Evolutionary conservation across 805 yeast species (phyloP).

Genomic region (Dipodascus geniculatus): DNA sequence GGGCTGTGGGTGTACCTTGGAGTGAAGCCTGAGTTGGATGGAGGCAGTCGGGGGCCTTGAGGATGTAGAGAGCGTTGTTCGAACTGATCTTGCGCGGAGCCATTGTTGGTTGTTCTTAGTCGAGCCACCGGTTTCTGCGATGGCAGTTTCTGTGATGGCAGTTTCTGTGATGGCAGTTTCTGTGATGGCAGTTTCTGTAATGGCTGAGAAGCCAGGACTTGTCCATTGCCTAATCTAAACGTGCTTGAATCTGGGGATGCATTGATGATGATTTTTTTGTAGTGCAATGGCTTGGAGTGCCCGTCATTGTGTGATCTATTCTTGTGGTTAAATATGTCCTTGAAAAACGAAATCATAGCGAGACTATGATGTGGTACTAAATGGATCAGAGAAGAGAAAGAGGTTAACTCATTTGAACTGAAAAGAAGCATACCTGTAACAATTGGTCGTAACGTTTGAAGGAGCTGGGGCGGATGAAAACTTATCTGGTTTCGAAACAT

Average conservation of each 20-base stretch:
- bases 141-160: too few relatives aligned
- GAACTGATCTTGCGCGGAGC: not conserved
- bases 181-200: too few relatives aligned
- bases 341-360: not conserved
- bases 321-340: not conserved
- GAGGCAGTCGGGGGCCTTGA: not conserved
- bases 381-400: not conserved
- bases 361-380: not conserved
- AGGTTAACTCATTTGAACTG: not conserved
- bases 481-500: not conserved
- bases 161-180: too few relatives aligned
- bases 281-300: not conserved
- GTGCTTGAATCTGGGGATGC: not conserved
- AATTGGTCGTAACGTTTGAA: not conserved
- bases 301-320: not conserved
- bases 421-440: not conserved
- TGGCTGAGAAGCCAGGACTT: too few relatives aligned
- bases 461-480: constrained; percentile 1
- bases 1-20: not conserved
- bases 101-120: too few relatives aligned
- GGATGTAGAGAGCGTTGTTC: not conserved
- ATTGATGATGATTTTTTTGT: not conserved
- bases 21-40: not conserved
- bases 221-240: not conserved
- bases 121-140: too few relatives aligned